These are phyloP conservation scores for Neospermospora avenae DNA, from an alignment of 2,329 filamentous ascomycete genomes.

Conservation along the genomic window DNA sequence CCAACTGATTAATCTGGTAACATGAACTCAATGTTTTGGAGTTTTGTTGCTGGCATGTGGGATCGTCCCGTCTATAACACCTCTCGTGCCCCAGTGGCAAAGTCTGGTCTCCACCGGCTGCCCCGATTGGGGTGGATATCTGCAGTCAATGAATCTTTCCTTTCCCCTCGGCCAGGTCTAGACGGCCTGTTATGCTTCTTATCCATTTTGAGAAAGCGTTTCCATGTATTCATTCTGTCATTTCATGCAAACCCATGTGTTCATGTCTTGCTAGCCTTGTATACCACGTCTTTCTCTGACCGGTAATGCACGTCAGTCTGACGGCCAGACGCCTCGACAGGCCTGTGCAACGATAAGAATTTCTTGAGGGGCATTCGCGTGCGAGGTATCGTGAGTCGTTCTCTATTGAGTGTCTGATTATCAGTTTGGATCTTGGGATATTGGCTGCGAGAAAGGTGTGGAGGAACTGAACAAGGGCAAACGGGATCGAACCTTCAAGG, in stretches of 20 bases:
- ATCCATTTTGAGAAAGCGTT: constrained; percentile 43
- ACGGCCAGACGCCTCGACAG: constrained; percentile 18
- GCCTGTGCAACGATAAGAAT: constrained; percentile 27
- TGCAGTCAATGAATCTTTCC: constrained; percentile 17
- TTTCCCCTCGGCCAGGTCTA: constrained; percentile 15
- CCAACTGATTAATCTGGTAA: constrained; percentile 26
- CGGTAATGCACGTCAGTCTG: constrained; percentile 18
- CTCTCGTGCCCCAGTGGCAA: constrained; percentile 21
- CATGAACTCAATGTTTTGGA: constrained; percentile 16
- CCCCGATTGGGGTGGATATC: constrained; percentile 24
- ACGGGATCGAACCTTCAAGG: constrained; percentile 29
- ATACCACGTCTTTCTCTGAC: constrained; percentile 17
- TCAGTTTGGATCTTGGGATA: constrained; percentile 21
- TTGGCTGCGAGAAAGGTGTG: constrained; percentile 29
- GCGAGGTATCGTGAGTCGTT: constrained; percentile 29
- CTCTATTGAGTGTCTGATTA: constrained; percentile 25
- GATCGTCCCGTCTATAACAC: constrained; percentile 19
- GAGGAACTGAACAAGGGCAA: constrained; percentile 28
- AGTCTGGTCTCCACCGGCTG: constrained; percentile 13
- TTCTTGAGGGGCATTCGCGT: constrained; percentile 10
- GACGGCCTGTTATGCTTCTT: constrained; percentile 20
- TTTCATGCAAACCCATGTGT: constrained; percentile 21
- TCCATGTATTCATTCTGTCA: constrained; percentile 36
- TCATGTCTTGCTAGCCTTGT: constrained; percentile 17
- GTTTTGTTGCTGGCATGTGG: constrained; percentile 19